These are phyloP conservation scores for Cladobotryum protrusum DNA, from an alignment of 2,329 filamentous ascomycete genomes.

Conservation along the genomic window DNA sequence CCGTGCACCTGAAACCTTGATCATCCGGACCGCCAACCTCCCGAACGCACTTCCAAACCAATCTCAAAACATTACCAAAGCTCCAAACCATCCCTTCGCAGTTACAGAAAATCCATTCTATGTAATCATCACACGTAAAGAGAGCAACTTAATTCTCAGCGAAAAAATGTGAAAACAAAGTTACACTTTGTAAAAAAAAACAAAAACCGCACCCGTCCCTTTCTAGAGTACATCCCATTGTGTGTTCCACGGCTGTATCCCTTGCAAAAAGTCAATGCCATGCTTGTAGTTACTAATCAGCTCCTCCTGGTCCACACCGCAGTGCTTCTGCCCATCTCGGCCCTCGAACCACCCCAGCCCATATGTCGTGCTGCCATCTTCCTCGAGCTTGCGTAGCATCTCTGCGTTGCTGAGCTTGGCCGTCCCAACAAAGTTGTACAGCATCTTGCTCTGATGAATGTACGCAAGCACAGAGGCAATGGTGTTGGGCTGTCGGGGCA, in stretches of 20 bases:
- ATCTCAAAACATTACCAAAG: too few species aligned
- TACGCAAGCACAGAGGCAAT: constrained; percentile 71
- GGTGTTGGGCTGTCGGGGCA: constrained; percentile 72
- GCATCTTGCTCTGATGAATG: constrained; percentile 75
- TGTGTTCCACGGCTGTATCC: constrained; percentile 47
- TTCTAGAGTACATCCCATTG: constrained; percentile 32
- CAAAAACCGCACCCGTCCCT: background rate
- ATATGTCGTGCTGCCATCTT: constrained; percentile 50
- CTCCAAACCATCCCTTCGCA: too few species aligned
- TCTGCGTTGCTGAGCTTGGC: constrained; percentile 53
- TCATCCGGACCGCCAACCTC: too few species aligned
- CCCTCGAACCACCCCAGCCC: constrained; percentile 73
- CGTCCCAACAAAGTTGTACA: constrained; percentile 67
- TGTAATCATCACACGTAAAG: background rate
- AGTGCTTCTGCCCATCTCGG: constrained; percentile 65
- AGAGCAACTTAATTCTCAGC: too few species aligned
- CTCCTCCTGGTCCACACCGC: constrained; percentile 73
- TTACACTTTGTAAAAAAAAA: background rate
- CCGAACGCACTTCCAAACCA: too few species aligned
- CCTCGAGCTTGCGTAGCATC: constrained; percentile 56
- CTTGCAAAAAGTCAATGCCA: constrained; percentile 45
- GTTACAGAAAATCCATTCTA: too few species aligned
- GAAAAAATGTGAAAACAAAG: too few species aligned
- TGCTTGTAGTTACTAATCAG: constrained; percentile 60
- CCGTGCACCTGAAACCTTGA: too few species aligned